A percentile compares a stretch with the other conserved stretches of the same genome.
Evolutionary conservation across 768 basidiomycete genomes (phyloP).

Genomic region (Pisolithus orientalis): DNA sequence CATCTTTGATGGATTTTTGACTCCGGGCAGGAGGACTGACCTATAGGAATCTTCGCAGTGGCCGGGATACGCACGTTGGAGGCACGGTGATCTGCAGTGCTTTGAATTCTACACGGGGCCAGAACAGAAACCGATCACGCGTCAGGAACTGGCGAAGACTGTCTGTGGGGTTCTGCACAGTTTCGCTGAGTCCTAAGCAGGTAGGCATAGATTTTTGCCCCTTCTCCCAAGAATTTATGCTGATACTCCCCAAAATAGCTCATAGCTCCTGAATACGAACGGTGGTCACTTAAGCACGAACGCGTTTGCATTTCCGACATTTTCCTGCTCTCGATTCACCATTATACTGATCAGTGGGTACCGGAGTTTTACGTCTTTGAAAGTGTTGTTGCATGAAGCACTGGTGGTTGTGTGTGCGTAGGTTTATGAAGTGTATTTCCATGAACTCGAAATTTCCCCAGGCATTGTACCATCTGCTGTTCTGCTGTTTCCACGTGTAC

Average conservation of each 20-base stretch:
- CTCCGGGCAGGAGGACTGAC: not conserved
- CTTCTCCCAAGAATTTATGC: not conserved
- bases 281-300: conserved; percentile 16
- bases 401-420: not conserved
- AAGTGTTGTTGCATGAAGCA: conserved; percentile 1
- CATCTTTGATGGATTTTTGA: not conserved
- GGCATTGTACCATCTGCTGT: no score
- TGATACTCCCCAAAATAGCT: not conserved
- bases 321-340: conserved; percentile 18
- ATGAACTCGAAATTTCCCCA: no score
- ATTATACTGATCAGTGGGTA: conserved; percentile 23
- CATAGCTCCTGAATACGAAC: conserved; percentile 7
- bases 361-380: conserved; percentile 24
- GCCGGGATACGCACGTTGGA: conserved; percentile 14
- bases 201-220: not conserved
- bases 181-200: conserved; percentile 1
- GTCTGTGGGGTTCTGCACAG: conserved; percentile 10
- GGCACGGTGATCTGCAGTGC: no score
- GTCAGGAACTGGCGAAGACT: conserved; percentile 14
- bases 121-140: conserved; percentile 10
- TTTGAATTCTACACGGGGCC: conserved; percentile 6
- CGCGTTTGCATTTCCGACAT: conserved; percentile 13
- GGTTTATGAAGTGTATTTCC: no score
- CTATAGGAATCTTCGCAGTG: conserved; percentile 6
- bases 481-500: no score